Evolutionary conservation across 1,139 yeast genomes (phyloP), one percentile per base, ranked within the genome.

Genomic region (Geotrichum siamense): DNA sequence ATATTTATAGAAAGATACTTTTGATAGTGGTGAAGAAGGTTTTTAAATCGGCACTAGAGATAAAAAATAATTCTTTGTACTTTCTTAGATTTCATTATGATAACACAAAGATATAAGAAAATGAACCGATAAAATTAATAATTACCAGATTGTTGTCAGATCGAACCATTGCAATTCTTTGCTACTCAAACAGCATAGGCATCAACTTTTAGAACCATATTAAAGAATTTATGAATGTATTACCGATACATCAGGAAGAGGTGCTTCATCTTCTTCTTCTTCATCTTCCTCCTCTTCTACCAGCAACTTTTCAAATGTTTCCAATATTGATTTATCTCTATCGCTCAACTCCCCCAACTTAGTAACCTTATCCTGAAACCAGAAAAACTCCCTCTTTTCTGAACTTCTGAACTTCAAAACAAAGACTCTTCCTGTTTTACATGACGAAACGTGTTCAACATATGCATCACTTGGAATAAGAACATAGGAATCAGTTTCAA

Each of bases 381-480:
- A 91, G 64, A 81, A 91, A 63, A 89, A 71, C 58, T 77, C 76
- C 61, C 81, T 82, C 48, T 89, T 87, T 34, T 94, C 93, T 4
- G 94, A 82, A 51, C 91, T 79, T 56, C 76, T 70, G 62, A 87
- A 87, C 47, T 83, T 78, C 62, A 91, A 72, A 47, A 87, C 84
- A 63, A 82, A 82, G 22, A 91, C 87, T 51, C 98, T 71, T 9
- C 97, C 97, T 2, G 86, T 78, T 41, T 70, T 75, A 60, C 95
- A 82, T 20, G 89, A 78, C 42, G 72, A 67, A 37, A 87, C 77
- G 47, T 76, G 86, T 48, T 76, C 75, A 79, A 94, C 85, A 38
- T 81, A 77, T 35, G 89, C 94, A 59, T 91, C 97, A 2, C 96
- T 97, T 0, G 96, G 96, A 54, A 91, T 82, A 44, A 91, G 75